phyloP scores from a whole-genome alignment of 306 rosid species.

The Pachyrhizus erosus region DNA sequence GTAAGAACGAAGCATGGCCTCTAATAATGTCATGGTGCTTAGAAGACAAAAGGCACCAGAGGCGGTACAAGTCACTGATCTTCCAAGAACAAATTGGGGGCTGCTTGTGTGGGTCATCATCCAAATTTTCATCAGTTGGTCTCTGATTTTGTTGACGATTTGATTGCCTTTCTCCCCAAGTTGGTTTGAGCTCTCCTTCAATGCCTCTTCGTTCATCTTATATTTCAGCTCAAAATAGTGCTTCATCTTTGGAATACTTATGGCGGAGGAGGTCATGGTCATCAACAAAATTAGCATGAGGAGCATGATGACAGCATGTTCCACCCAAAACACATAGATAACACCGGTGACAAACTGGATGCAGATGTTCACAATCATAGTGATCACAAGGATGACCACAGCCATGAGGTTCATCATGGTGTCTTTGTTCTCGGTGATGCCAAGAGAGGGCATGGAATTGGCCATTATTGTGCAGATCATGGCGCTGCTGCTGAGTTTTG shows the following conservation, averaged over 20 bases:
- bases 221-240: conserved; percentile 60
- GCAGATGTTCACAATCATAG: conserved; percentile 75
- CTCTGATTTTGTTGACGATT: conserved; percentile 44
- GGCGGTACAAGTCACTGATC: conserved; percentile 86
- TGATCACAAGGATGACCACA: conserved; percentile 73
- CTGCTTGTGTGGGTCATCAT: conserved; percentile 86
- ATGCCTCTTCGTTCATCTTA: conserved; percentile 51
- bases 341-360: conserved; percentile 87
- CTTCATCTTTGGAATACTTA: conserved; percentile 66
- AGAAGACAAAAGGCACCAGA: conserved; percentile 85
- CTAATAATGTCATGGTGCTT: conserved; percentile 61
- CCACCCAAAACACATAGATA: conserved; percentile 72
- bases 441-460: conserved; percentile 88
- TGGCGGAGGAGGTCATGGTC: conserved; percentile 61
- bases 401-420: conserved; percentile 74
- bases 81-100: conserved; percentile 90
- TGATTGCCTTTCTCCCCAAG: not conserved
- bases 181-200: conserved; percentile 44
- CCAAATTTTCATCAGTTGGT: conserved; percentile 67
- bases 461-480: conserved; percentile 75
- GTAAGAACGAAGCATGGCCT: conserved; percentile 69
- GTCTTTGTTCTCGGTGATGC: conserved; percentile 69
- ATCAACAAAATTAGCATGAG: conserved; percentile 75
- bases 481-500: conserved; percentile 79
- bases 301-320: conserved; percentile 61